Evolutionary conservation across 371 early-diverging fungal species (phyloP).

Genomic region (Globomyces sp.): DNA sequence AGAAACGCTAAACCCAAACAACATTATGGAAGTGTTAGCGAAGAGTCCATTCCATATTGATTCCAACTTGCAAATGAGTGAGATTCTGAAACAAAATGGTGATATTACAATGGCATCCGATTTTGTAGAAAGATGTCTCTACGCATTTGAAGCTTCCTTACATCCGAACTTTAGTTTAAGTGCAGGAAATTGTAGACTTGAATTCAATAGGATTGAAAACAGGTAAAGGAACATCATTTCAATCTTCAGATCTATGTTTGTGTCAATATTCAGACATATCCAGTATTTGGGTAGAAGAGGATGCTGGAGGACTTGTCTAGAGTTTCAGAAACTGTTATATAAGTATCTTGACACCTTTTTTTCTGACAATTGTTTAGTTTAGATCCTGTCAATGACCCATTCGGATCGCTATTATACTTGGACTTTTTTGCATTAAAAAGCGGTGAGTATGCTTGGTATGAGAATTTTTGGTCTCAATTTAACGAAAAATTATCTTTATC

Average conservation of each 20-base stretch:
- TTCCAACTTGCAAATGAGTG: constrained; percentile 76
- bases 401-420: constrained; percentile 70
- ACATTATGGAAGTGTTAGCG: constrained; percentile 63
- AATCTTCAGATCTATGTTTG: too few relatives aligned
- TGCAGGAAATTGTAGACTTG: constrained; percentile 66
- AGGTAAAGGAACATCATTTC: constrained; percentile 65
- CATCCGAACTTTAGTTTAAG: constrained; percentile 64
- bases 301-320: constrained; percentile 91
- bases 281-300: constrained; percentile 80
- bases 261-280: constrained; percentile 76
- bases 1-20: constrained; percentile 72
- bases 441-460: constrained; percentile 69
- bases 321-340: constrained; percentile 73
- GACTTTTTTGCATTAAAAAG: constrained; percentile 82
- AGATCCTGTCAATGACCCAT: constrained; percentile 74
- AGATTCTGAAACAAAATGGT: constrained; percentile 73
- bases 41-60: constrained; percentile 86
- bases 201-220: constrained; percentile 74
- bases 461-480: constrained; percentile 53
- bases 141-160: constrained; percentile 79
- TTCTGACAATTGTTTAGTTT: constrained; percentile 50
- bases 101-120: constrained; percentile 24
- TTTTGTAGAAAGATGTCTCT: constrained; percentile 71
- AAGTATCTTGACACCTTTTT: too few relatives aligned
- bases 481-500: constrained; percentile 40